Conservation (phyloP, 2,329 filamentous ascomycete genomes). For the Fusarium pseudograminearum region DNA sequence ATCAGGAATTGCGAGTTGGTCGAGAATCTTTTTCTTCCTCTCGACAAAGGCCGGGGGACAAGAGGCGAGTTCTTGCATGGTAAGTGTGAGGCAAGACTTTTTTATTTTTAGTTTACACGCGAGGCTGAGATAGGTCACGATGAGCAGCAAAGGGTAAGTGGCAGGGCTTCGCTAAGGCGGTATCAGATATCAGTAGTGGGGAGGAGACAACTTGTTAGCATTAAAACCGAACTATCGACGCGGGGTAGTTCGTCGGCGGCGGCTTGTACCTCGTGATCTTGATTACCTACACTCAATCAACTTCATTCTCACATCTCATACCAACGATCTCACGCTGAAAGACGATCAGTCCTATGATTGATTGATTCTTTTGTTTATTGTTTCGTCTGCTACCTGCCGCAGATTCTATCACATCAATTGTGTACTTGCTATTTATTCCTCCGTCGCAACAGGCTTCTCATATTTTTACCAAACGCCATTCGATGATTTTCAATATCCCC, state of each 20-base stretch:
- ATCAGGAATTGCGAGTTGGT: slow-evolving; percentile 75
- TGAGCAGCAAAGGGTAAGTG: slow-evolving; percentile 24
- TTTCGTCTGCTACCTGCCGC: slow-evolving; percentile 30
- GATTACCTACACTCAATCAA: slow-evolving; percentile 21
- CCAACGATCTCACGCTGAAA: slow-evolving; percentile 6
- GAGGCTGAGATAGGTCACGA: slow-evolving; percentile 44
- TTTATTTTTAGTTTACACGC: slow-evolving; percentile 39
- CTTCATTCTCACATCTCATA: slow-evolving; percentile 27
- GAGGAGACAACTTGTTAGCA: slow-evolving; percentile 30
- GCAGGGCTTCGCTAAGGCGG: slow-evolving; percentile 17
- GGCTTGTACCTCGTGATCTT: slow-evolving; percentile 43
- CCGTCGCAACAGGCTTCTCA: slow-evolving; percentile 16
- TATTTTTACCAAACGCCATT: slow-evolving; percentile 43
- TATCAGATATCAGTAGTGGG: slow-evolving; percentile 14
- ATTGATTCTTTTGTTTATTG: slow-evolving; percentile 24
- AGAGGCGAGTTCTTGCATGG: slow-evolving; percentile 50
- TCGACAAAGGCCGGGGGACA: slow-evolving; percentile 60
- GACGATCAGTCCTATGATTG: not conserved
- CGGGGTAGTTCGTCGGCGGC: slow-evolving; percentile 44
- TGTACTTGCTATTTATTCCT: slow-evolving; percentile 30
- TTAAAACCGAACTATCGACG: slow-evolving; percentile 26
- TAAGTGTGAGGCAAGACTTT: slow-evolving; percentile 26
- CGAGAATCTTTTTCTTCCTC: slow-evolving; percentile 80
- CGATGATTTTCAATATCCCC: slow-evolving; percentile 33
- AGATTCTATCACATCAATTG: slow-evolving; percentile 26